These are phyloP conservation scores for Echeveria elegans DNA, from an alignment of 164 flowering plant genomes.

Conservation along the genomic window DNA sequence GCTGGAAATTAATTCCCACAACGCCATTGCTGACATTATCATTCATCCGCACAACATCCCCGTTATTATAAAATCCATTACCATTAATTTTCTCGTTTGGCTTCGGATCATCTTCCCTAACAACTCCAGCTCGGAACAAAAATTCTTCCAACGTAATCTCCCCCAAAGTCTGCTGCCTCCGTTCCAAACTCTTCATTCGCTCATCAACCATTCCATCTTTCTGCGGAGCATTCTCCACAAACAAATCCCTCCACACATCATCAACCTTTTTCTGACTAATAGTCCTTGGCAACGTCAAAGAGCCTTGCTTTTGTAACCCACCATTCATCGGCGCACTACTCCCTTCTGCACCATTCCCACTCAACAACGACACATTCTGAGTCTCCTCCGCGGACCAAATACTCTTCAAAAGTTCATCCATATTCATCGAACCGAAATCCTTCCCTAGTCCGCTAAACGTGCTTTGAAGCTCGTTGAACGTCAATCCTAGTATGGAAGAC, in stretches of 20 bases:
- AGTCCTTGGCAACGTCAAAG: slow-evolving; percentile 49
- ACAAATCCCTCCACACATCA: slow-evolving; percentile 50
- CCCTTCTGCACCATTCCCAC: slow-evolving; percentile 19
- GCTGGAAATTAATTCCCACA: slow-evolving; percentile 25
- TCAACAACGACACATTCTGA: slow-evolving; percentile 23
- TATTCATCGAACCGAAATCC: slow-evolving; percentile 49
- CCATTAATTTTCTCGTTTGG: slow-evolving; percentile 18
- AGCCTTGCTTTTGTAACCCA: slow-evolving; percentile 52
- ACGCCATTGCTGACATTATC: slow-evolving; percentile 14
- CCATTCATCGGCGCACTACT: slow-evolving; percentile 19
- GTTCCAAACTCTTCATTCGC: slow-evolving; percentile 22
- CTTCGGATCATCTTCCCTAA: slow-evolving; percentile 34
- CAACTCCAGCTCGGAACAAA: slow-evolving; percentile 49
- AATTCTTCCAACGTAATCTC: slow-evolving; percentile 65
- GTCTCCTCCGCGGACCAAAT: slow-evolving; percentile 58
- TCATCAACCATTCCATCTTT: slow-evolving; percentile 14
- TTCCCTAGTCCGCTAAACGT: slow-evolving; percentile 54
- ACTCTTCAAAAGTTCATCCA: slow-evolving; percentile 45
- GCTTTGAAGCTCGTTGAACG: slow-evolving; percentile 76
- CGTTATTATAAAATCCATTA: slow-evolving; percentile 18
- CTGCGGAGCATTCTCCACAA: slow-evolving; percentile 22
- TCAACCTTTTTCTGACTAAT: slow-evolving; percentile 59
- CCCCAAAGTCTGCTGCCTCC: slow-evolving; percentile 44
- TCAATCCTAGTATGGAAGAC: slow-evolving; percentile 56
- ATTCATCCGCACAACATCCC: slow-evolving; percentile 16